These are phyloP conservation scores for Carex scoparia DNA, from an alignment of 176 grass and related monocot species.

Conservation along the genomic window DNA sequence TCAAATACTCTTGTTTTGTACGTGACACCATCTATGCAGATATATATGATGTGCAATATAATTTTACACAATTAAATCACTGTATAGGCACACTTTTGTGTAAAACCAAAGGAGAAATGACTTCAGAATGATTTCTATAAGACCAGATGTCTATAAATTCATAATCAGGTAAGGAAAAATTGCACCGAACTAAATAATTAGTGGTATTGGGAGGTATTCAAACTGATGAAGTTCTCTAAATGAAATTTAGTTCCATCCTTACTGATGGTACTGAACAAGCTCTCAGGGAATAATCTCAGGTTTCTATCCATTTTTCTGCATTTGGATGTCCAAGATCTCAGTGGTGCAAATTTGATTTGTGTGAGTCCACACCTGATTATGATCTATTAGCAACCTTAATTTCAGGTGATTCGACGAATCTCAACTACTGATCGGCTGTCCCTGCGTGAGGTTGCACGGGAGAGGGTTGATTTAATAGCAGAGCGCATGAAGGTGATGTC, in stretches of 20 bases:
- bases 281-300: not conserved
- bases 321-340: not conserved
- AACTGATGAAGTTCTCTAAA: not conserved
- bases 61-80: not conserved
- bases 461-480: conserved; percentile 39
- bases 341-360: not conserved
- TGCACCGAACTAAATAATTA: not conserved
- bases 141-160: not conserved
- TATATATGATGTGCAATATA: not conserved
- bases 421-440: conserved; percentile 29
- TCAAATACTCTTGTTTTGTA: not conserved
- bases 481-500: conserved; percentile 64
- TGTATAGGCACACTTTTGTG: not conserved
- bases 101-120: not conserved
- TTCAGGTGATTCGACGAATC: conserved; percentile 33
- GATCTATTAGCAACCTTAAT: not conserved
- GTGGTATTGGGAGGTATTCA: not conserved
- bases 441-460: conserved; percentile 62
- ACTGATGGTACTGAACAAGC: not conserved
- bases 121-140: too few species aligned
- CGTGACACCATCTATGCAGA: not conserved
- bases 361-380: not conserved
- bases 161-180: not conserved
- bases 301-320: not conserved
- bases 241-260: not conserved